Base-by-base conservation (phyloP, 2,329 filamentous ascomycete genomes). In the Rasamsonia emersonii region DNA sequence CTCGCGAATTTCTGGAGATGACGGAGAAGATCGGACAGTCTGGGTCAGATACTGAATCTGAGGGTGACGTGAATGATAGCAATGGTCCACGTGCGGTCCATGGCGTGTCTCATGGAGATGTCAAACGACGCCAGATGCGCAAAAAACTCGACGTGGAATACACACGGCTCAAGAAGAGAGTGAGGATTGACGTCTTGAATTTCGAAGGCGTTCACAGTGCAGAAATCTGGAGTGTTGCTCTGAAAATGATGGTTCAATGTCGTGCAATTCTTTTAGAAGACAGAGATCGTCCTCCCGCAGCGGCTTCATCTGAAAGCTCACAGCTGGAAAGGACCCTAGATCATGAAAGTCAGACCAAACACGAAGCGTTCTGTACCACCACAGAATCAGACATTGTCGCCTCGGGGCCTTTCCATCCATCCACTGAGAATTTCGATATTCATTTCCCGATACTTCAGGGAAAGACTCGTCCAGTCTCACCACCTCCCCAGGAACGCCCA, bases 201-300 rank as follows among this genome's bases (percentile, higher is more conserved):
- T 38, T 34, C 0, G 48, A 51, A 14, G 47, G 51, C 0, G 21
- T 51, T 9, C 37, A 39, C 17, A 37, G 36, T 14, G 44, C 42
- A n/a, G 45, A 52, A 1, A 40, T 57, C 18, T 56, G 50, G 49
- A 38, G 36, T 21, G 39, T 40, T 19, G 45, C 54, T 1, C 30
- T 57, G 30, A 43, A 38, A 24, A 53, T 54, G 45, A 45, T 54
- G 42, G 32, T 43, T 1, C 24, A 47, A 5, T 41, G 47, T 5
- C 49, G 54, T 4, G 43, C 47, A 5, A 28, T 58, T n/a, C 35
- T 58, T 8, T 31, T 56, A n/a, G 48, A 54, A n/a, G 47, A 50
- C 17, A 34, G 37, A 9, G 40, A 51, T 28, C 48, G 43, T 13
- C 30, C 21, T n/a, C n/a, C n/a, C n/a, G n/a, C n/a, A n/a, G n/a